Conservation (phyloP, 495 filamentous ascomycete genomes). For the Platismatia glauca region DNA sequence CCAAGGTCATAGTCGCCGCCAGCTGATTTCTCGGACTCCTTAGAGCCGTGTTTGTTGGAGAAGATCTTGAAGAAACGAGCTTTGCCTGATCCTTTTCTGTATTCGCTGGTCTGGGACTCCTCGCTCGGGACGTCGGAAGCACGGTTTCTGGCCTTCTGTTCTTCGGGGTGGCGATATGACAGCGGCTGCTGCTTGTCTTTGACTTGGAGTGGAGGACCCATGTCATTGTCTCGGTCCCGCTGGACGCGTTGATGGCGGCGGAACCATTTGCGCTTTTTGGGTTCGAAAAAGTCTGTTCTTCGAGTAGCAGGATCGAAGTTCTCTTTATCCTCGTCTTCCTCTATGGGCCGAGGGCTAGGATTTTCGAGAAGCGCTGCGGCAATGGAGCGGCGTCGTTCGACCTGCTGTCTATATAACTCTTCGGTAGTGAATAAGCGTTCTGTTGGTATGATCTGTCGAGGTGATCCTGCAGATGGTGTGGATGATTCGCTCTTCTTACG, state of each 20-base stretch:
- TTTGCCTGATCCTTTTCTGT: slow-evolving; percentile 18
- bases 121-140: slow-evolving; percentile 14
- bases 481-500: slow-evolving; percentile 40
- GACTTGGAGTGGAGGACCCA: slow-evolving; percentile 22
- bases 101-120: slow-evolving; percentile 10
- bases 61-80: slow-evolving; percentile 28
- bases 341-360: slow-evolving; percentile 24
- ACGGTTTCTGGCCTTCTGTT: slow-evolving; percentile 7
- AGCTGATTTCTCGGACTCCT: slow-evolving; percentile 11
- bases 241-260: slow-evolving; percentile 34
- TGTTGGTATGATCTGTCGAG: slow-evolving; percentile 1
- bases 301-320: slow-evolving; percentile 18
- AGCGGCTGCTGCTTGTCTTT: slow-evolving; percentile 15
- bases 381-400: slow-evolving; percentile 13
- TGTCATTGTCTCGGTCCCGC: slow-evolving; percentile 17
- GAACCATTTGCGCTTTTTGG: slow-evolving; percentile 62
- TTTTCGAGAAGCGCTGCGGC: slow-evolving; percentile 15
- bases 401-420: slow-evolving; percentile 8
- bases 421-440: slow-evolving; percentile 12
- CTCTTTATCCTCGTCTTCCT: slow-evolving; percentile 20
- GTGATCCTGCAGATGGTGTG: slow-evolving; percentile 19
- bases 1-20: slow-evolving; percentile 24
- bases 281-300: slow-evolving; percentile 18
- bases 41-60: slow-evolving; percentile 21
- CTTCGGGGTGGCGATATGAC: neutral